Evolutionary conservation across 306 rosid species (phyloP).

Genomic region (Oemleria cerasiformis): DNA sequence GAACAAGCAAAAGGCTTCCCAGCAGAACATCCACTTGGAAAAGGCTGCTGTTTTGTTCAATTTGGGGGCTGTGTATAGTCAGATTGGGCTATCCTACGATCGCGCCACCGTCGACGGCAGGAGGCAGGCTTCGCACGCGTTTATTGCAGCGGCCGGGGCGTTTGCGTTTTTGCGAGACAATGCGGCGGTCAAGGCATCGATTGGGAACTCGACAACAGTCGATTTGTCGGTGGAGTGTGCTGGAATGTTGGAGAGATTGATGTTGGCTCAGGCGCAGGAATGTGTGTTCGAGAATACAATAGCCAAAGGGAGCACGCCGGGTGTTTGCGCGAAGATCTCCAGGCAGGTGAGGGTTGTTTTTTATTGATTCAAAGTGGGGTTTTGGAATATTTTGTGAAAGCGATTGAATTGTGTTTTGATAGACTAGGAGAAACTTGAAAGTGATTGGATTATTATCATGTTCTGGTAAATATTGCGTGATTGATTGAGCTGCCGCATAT

Average conservation of each 20-base stretch:
- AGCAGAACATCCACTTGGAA: constrained; percentile 93
- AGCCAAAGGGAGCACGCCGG: constrained; percentile 92
- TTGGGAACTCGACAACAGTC: constrained; percentile 72
- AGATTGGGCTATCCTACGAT: constrained; percentile 79
- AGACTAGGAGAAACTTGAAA: neutral
- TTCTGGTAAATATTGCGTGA: neutral
- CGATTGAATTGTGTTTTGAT: constrained; percentile 8
- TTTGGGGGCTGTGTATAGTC: constrained; percentile 85
- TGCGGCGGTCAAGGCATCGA: constrained; percentile 75
- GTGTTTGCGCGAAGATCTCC: constrained; percentile 96
- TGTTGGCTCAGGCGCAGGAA: constrained; percentile 99
- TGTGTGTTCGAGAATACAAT: constrained; percentile 89
- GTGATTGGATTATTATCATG: neutral
- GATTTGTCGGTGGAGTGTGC: constrained; percentile 81
- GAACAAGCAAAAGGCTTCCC: constrained; percentile 76
- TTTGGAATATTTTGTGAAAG: neutral
- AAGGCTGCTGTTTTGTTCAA: constrained; percentile 86
- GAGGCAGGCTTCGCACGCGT: constrained; percentile 74
- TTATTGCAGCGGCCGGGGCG: constrained; percentile 82
- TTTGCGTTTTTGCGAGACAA: constrained; percentile 67
- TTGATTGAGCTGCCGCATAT: neutral
- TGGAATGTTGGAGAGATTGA: constrained; percentile 89
- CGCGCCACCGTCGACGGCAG: constrained; percentile 81
- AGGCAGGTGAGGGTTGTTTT: constrained; percentile 63
- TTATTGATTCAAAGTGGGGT: neutral